Conservation (phyloP, 2,329 filamentous ascomycete species). For the Colletotrichum gloeosporioides region DNA sequence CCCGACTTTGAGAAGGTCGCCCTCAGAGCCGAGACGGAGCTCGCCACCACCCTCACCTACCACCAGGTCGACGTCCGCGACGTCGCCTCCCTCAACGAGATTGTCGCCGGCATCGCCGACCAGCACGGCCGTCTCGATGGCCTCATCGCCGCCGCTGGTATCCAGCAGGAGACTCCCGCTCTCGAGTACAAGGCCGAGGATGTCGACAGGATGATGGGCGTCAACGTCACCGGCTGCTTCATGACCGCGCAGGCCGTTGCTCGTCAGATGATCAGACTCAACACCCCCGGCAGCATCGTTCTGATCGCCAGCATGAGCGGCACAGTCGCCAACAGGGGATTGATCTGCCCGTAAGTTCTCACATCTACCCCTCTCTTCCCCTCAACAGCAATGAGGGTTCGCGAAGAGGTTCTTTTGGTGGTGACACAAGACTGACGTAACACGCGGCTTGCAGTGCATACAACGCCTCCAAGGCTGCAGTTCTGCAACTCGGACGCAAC, state of each 20-base stretch:
- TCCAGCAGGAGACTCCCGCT: conserved; percentile 84
- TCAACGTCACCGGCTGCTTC: conserved; percentile 86
- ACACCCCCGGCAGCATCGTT: conserved; percentile 65
- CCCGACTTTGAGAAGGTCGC: conserved; percentile 71
- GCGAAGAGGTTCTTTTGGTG: neutral
- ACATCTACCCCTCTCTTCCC: neutral
- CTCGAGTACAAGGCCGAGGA: conserved; percentile 81
- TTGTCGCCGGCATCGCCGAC: conserved; percentile 72
- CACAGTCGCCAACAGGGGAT: conserved; percentile 66
- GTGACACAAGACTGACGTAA: neutral
- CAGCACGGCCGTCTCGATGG: conserved; percentile 79
- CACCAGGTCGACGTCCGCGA: conserved; percentile 82
- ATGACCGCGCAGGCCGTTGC: conserved; percentile 91
- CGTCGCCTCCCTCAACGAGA: conserved; percentile 67
- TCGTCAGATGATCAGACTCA: conserved; percentile 69
- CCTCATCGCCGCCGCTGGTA: conserved; percentile 71
- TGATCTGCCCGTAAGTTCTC: conserved; percentile 61
- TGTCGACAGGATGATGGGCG: conserved; percentile 78
- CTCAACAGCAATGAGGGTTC: neutral
- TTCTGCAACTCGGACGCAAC: conserved; percentile 74
- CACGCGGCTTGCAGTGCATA: conserved; percentile 63
- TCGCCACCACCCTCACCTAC: conserved; percentile 75
- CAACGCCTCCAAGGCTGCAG: conserved; percentile 78
- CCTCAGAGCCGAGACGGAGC: conserved; percentile 64
- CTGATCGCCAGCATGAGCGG: conserved; percentile 76